Evolutionary conservation across 2,329 filamentous ascomycete species (phyloP).

Genomic region (Corinectria fuckeliana): DNA sequence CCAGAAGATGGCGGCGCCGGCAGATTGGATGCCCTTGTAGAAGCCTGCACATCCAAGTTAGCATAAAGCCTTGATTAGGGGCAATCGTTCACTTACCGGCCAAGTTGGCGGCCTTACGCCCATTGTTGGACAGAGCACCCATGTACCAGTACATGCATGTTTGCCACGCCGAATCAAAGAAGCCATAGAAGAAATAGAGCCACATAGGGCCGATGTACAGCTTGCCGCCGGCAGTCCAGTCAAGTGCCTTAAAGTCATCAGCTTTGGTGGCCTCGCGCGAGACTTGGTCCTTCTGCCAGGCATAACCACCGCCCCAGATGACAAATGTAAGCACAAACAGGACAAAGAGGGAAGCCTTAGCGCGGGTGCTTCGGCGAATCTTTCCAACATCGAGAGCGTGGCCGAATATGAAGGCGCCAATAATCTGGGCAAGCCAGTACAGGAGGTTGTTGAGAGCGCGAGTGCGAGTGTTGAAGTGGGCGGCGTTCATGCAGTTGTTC

Average conservation of each 20-base stretch:
- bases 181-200: constrained; percentile 74
- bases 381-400: constrained; percentile 51
- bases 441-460: constrained; percentile 61
- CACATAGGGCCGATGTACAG: constrained; percentile 69
- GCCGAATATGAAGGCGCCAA: constrained; percentile 58
- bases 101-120: constrained; percentile 88
- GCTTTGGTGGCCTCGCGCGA: constrained; percentile 50
- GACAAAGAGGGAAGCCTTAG: constrained; percentile 52
- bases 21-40: constrained; percentile 67
- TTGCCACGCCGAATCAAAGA: constrained; percentile 73
- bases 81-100: constrained; percentile 43
- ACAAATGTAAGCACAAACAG: constrained; percentile 57
- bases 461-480: constrained; percentile 60
- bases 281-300: constrained; percentile 65
- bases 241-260: constrained; percentile 45
- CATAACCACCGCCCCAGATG: constrained; percentile 68
- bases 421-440: constrained; percentile 64
- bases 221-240: constrained; percentile 51
- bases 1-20: constrained; percentile 40
- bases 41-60: constrained; percentile 58
- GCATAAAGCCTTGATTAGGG: background rate
- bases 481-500: constrained; percentile 61
- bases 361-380: constrained; percentile 53
- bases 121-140: constrained; percentile 89
- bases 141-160: constrained; percentile 64